A percentile compares a stretch with the other conserved stretches of the same genome.
These are phyloP conservation scores for Talaromyces wortmannii DNA, from an alignment of 495 filamentous ascomycete species.

Conservation along the genomic window DNA sequence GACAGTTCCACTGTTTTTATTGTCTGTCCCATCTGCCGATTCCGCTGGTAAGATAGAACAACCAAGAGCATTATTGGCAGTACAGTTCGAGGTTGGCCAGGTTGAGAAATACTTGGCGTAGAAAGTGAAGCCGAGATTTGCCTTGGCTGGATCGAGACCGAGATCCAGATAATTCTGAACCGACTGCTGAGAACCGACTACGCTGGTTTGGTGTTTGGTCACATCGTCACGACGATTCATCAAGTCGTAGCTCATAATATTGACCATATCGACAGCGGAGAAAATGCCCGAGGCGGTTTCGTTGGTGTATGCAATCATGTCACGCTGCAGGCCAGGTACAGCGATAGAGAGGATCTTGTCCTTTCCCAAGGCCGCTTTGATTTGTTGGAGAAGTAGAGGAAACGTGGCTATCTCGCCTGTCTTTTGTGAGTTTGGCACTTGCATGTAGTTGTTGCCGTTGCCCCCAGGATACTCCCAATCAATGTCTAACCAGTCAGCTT, in stretches of 20 bases:
- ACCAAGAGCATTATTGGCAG: conserved; percentile 41
- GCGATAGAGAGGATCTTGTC: conserved; percentile 62
- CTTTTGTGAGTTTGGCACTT: conserved; percentile 52
- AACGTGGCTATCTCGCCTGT: conserved; percentile 58
- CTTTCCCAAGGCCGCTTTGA: conserved; percentile 53
- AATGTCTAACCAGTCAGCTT: conserved; percentile 41
- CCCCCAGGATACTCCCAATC: conserved; percentile 82
- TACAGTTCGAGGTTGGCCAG: conserved; percentile 36
- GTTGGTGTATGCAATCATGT: conserved; percentile 70
- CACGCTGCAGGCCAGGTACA: conserved; percentile 57
- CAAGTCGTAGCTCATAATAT: conserved; percentile 76
- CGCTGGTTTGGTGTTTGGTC: conserved; percentile 60
- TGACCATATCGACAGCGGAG: conserved; percentile 62
- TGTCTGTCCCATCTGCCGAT: no score
- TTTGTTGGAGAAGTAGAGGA: conserved; percentile 51
- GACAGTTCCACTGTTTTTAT: no score
- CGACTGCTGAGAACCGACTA: conserved; percentile 45
- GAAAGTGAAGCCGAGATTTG: conserved; percentile 70
- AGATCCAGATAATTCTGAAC: conserved; percentile 55
- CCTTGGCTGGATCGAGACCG: conserved; percentile 46
- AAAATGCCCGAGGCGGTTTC: conserved; percentile 56
- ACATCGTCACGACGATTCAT: conserved; percentile 70
- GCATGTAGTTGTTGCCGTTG: conserved; percentile 70
- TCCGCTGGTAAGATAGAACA: conserved; percentile 42
- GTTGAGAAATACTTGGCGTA: conserved; percentile 70